phyloP scores from a whole-genome alignment of 768 basidiomycete genomes.

The Exsudoporus frostii region DNA sequence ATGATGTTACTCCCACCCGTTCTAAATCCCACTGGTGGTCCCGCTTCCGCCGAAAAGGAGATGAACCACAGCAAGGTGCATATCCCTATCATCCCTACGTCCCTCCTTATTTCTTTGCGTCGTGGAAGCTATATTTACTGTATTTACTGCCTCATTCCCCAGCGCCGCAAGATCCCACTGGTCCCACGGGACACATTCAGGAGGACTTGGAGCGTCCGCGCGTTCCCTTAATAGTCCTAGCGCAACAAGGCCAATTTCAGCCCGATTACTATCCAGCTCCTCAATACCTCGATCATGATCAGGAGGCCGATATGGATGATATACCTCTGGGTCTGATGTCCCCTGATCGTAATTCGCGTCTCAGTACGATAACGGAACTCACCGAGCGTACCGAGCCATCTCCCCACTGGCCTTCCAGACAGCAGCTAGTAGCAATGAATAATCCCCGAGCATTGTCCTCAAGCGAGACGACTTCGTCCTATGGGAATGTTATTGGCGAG shows the following conservation, averaged over 20 bases:
- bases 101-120: constrained; percentile 21
- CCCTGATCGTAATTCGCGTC: constrained; percentile 32
- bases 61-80: constrained; percentile 58
- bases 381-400: constrained; percentile 65
- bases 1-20: constrained; percentile 28
- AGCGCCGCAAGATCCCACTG: constrained; percentile 21
- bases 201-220: constrained; percentile 41
- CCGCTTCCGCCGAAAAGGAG: constrained; percentile 35
- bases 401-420: constrained; percentile 44
- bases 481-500: constrained; percentile 62
- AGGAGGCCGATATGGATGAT: constrained; percentile 26
- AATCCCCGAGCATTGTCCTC: constrained; percentile 38
- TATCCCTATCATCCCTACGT: constrained; percentile 31
- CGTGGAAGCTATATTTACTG: constrained; percentile 18
- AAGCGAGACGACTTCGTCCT: constrained; percentile 48
- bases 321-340: constrained; percentile 34
- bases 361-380: constrained; percentile 66
- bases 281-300: constrained; percentile 20
- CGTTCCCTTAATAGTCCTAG: constrained; percentile 58
- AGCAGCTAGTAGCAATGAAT: constrained; percentile 38
- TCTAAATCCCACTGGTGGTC: constrained; percentile 34
- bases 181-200: constrained; percentile 19
- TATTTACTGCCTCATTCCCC: constrained; percentile 15
- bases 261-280: constrained; percentile 26
- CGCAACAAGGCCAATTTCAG: constrained; percentile 49